Conservation (phyloP, 306 rosid genomes). For the Abrus precatorius region DNA sequence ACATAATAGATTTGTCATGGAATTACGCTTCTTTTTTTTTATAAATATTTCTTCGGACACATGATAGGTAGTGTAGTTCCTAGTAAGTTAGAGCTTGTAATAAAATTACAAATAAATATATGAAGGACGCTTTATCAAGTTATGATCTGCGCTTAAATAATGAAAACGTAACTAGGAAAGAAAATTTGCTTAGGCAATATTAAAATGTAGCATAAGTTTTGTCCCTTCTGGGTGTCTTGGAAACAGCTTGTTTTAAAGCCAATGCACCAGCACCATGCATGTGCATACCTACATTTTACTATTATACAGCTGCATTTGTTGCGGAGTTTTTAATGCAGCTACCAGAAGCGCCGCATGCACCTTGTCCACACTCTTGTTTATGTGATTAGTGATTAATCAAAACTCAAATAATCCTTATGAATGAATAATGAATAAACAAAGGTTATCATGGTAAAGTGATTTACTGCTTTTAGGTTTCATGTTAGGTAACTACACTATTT, state of each 20-base stretch:
- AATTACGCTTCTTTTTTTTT: conserved; percentile 36
- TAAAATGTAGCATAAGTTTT: conserved; percentile 36
- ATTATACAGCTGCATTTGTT: conserved; percentile 30
- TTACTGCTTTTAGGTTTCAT: not conserved
- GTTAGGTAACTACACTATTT: not conserved
- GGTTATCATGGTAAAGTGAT: no score
- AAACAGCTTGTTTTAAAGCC: conserved; percentile 37
- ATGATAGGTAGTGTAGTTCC: not conserved
- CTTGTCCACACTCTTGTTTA: not conserved
- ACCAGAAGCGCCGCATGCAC: conserved; percentile 33
- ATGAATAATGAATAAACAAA: no score
- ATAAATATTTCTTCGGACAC: not conserved
- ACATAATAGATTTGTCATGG: conserved; percentile 42
- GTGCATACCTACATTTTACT: conserved; percentile 30
- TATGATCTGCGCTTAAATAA: conserved; percentile 6
- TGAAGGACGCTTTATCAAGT: not conserved
- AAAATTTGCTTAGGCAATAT: conserved; percentile 19
- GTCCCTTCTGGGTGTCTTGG: conserved; percentile 40
- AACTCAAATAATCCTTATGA: no score
- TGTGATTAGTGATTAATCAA: no score
- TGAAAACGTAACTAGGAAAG: not conserved
- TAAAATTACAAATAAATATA: not conserved
- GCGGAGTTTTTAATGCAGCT: conserved; percentile 28
- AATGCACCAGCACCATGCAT: conserved; percentile 36
- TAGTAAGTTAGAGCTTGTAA: conserved; percentile 1